phyloP scores from a whole-genome alignment of 345 rosid species.

The Syzygium oleosum region DNA sequence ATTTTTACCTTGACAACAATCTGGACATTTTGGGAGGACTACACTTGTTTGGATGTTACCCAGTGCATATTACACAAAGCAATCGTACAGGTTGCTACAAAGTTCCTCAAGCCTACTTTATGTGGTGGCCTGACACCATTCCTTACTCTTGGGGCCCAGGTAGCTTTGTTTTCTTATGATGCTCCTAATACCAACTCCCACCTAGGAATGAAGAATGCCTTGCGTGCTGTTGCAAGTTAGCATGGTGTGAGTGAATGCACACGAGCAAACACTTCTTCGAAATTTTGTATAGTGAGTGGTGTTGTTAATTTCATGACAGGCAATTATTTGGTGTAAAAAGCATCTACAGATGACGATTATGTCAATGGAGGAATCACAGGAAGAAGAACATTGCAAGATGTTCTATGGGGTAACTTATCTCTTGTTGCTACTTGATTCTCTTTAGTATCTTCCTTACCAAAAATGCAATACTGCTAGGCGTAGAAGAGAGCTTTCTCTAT shows the following conservation, averaged over 20 bases:
- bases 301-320: slow-evolving; percentile 27
- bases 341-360: slow-evolving; percentile 77
- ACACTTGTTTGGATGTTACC: slow-evolving; percentile 79
- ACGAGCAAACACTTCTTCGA: no score
- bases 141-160: slow-evolving; percentile 64
- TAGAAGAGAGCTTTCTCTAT: background rate
- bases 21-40: slow-evolving; percentile 75
- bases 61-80: slow-evolving; percentile 74
- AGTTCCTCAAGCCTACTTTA: slow-evolving; percentile 36
- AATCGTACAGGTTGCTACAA: slow-evolving; percentile 49
- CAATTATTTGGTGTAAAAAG: slow-evolving; percentile 71
- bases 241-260: background rate
- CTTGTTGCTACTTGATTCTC: background rate
- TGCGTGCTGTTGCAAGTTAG: background rate
- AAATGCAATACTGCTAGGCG: background rate
- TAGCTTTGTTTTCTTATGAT: slow-evolving; percentile 2
- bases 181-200: background rate
- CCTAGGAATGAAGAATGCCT: background rate
- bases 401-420: slow-evolving; percentile 56
- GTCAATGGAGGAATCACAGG: slow-evolving; percentile 81
- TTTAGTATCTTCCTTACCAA: background rate
- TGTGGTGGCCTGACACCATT: slow-evolving; percentile 29
- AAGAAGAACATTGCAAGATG: slow-evolving; percentile 60
- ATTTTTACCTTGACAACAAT: slow-evolving; percentile 34
- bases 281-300: background rate